These are phyloP conservation scores for Isatis tinctoria DNA, from an alignment of 345 rosid species.

Conservation along the genomic window DNA sequence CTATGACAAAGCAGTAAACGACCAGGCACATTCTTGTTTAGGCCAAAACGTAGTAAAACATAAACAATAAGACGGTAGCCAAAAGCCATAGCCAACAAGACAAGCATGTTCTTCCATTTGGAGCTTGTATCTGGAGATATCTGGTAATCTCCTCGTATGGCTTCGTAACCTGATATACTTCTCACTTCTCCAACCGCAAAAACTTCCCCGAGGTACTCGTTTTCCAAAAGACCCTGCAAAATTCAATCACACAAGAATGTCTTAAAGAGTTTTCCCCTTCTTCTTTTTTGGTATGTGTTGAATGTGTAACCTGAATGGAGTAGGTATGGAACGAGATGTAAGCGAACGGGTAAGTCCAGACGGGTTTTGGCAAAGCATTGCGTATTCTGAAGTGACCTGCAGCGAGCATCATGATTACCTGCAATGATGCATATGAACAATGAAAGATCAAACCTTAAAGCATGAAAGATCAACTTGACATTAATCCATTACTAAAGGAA, in stretches of 20 bases:
- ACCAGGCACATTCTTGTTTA: conserved; percentile 9
- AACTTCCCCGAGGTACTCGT: conserved; percentile 78
- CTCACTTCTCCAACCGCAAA: conserved; percentile 92
- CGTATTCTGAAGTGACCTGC: conserved; percentile 94
- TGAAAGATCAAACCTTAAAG: background rate
- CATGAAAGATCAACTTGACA: background rate
- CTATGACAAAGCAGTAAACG: conserved; percentile 17
- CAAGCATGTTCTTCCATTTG: conserved; percentile 86
- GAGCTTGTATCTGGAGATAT: conserved; percentile 68
- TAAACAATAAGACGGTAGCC: conserved; percentile 65
- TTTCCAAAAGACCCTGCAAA: conserved; percentile 85
- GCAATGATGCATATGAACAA: conserved; percentile 28
- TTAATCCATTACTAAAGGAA: background rate
- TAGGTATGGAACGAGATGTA: conserved; percentile 86
- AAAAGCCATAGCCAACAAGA: conserved; percentile 74
- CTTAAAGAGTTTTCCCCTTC: background rate
- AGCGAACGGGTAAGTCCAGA: conserved; percentile 93
- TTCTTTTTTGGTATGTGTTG: background rate
- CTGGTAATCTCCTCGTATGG: conserved; percentile 62
- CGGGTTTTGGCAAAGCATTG: conserved; percentile 67
- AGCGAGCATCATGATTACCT: conserved; percentile 96
- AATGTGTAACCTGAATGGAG: conserved; percentile 67
- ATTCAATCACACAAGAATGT: background rate
- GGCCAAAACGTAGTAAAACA: conserved; percentile 46
- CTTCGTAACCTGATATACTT: conserved; percentile 81